Base-by-base conservation (phyloP, 2,329 filamentous ascomycete genomes). In the Cladophialophora exuberans region DNA sequence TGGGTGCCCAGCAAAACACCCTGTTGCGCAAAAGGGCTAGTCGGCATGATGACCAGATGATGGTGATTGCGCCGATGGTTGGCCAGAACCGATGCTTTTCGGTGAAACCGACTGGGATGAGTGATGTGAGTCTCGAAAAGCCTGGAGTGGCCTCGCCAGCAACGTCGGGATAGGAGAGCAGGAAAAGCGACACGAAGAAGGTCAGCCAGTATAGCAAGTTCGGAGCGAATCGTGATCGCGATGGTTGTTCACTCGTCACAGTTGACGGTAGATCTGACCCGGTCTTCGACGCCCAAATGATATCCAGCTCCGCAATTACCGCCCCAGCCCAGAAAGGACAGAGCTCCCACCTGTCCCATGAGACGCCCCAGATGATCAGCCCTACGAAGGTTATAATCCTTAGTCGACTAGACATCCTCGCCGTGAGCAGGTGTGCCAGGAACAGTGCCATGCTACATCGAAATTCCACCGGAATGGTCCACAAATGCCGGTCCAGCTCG, bases 401-500 rank as follows among this genome's bases (percentile, higher is more conserved):
- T 15, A 56, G 17, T 15, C 31, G 41, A 20, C 30, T 52, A 11
- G 53, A 49, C 53, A 62, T 56, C 39, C 57, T 51, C 6, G 57
- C 49, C 11, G 56, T 51, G 38, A 54, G 45, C 26, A 60, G 44
- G 2, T 59, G 57, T 3, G 49, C 56, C n/a, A 62, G 23, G 50
- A 60, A 62, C 9, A 62, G 52, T 6, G 56, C 48, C 57, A 70
- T 69, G 2, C 73, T 76, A 57, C 72, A 72, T 36, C 74, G 73
- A 45, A 76, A 73, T 59, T 77, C 74, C 6, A 74, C 70, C 1
- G 74, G 73, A 20, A 77, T 76, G 6, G 74, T 76, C 75, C 75
- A 77, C 1, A 77, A 66, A 51, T 77, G 75, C 9, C 72, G 72
- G 41, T 76, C 61, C 17, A 63, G 52, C 42, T 62, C 59, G n/a